A percentile compares a stretch with the other conserved stretches of the same genome.
phyloP scores from a whole-genome alignment of 805 yeast genomes.

The Candida glaebosa region DNA sequence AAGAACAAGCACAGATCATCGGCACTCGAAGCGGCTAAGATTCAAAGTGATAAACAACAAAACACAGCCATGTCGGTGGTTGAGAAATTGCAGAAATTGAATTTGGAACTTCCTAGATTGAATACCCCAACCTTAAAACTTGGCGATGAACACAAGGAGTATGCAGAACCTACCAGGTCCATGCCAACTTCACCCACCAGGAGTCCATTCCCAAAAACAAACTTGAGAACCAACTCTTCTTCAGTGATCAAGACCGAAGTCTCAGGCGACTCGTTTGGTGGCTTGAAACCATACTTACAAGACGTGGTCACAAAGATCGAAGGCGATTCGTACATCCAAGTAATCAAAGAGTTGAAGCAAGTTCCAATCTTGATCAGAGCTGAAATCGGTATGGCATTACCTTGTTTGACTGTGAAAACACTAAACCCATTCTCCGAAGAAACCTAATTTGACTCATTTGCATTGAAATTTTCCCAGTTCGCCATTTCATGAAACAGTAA shows the following conservation, averaged over 20 bases:
- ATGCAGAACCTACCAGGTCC: conserved; percentile 14
- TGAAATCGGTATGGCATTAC: conserved; percentile 92
- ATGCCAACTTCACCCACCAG: conserved; percentile 25
- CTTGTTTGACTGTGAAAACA: conserved; percentile 89
- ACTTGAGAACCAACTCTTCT: conserved; percentile 18
- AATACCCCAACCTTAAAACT: conserved; percentile 16
- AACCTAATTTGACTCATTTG: neutral
- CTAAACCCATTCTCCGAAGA: conserved; percentile 70
- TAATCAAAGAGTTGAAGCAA: conserved; percentile 68
- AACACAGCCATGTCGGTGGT: conserved; percentile 40
- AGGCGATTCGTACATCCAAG: conserved; percentile 66
- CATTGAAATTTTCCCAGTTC: no score
- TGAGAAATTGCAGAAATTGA: conserved; percentile 47
- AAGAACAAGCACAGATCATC: conserved; percentile 75
- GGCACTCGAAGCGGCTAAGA: conserved; percentile 65
- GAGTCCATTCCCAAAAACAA: conserved; percentile 15
- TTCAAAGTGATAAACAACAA: conserved; percentile 36
- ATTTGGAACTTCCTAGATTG: conserved; percentile 47
- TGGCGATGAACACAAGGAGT: conserved; percentile 3
- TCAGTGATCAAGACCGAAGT: conserved; percentile 13
- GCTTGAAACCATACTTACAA: conserved; percentile 55
- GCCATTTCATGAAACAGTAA: no score
- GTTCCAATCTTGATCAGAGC: conserved; percentile 86
- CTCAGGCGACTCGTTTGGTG: conserved; percentile 15
- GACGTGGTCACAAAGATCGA: conserved; percentile 58